Conservation (phyloP, 305 asterid species). For the Fraxinus xanthoxyloides region DNA sequence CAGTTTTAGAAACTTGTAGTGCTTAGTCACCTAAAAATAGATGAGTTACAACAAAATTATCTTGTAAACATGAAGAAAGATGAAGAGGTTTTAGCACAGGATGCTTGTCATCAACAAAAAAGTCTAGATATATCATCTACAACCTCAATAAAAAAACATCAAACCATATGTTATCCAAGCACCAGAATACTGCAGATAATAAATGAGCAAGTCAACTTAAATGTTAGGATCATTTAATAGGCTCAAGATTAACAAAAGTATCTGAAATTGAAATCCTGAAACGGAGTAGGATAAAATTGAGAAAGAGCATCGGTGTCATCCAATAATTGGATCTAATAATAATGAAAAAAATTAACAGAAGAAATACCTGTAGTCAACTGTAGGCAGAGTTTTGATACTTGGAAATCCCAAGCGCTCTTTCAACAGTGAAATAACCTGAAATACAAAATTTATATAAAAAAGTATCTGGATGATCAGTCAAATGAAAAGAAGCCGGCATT, state of each 20-base stretch:
- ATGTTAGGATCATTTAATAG: conserved; percentile 3
- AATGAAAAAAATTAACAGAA: conserved; percentile 6
- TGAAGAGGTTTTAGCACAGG: conserved; percentile 9
- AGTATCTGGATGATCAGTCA: conserved; percentile 25
- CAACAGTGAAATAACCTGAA: conserved; percentile 75
- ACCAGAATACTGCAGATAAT: background rate
- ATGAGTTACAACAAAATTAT: conserved; percentile 1
- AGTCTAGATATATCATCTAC: conserved; percentile 5
- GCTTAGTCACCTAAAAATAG: conserved; percentile 3
- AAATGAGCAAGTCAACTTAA: conserved; percentile 6
- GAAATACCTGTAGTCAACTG: conserved; percentile 76
- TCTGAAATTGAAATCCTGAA: conserved; percentile 12
- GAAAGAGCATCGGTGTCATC: background rate
- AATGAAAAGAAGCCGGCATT: conserved; percentile 7
- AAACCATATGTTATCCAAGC: background rate
- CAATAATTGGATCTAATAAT: conserved; percentile 2
- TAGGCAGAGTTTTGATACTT: conserved; percentile 61
- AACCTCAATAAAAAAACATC: conserved; percentile 3
- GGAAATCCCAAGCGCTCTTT: conserved; percentile 77
- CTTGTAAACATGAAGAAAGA: conserved; percentile 8
- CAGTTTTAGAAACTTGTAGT: conserved; percentile 16
- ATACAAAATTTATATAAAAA: conserved; percentile 29
- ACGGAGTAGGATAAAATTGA: background rate
- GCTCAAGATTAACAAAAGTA: background rate
- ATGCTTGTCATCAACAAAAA: conserved; percentile 9